Evolutionary conservation across 345 rosid species (phyloP).

Genomic region (Trapa incisa): DNA sequence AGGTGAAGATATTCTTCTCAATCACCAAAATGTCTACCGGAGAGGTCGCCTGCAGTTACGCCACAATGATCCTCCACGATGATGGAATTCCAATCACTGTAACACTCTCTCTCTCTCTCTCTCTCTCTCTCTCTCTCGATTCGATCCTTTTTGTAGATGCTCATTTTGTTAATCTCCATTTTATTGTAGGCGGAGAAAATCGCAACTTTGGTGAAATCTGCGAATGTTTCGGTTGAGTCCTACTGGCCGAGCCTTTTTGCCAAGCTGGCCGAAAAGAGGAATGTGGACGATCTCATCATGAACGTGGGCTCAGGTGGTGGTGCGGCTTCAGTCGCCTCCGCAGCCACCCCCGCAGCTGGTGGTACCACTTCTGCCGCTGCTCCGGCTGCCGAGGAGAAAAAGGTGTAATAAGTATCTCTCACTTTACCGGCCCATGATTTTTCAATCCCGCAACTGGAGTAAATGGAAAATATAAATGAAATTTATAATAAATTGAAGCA

Average conservation of each 20-base stretch:
- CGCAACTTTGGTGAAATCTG: slow-evolving; percentile 36
- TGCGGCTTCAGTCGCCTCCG: slow-evolving; percentile 18
- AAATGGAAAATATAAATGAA: not conserved
- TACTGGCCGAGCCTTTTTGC: slow-evolving; percentile 63
- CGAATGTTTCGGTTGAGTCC: slow-evolving; percentile 36
- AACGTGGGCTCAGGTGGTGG: slow-evolving; percentile 44
- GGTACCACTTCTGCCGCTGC: slow-evolving; percentile 16
- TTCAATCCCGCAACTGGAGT: not conserved
- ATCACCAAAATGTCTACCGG: slow-evolving; percentile 30
- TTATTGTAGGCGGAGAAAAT: slow-evolving; percentile 46
- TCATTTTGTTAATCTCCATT: not conserved
- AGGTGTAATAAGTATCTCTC: slow-evolving; percentile 8
- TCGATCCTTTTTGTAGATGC: not conserved
- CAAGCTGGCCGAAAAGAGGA: slow-evolving; percentile 44
- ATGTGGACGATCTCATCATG: slow-evolving; percentile 36
- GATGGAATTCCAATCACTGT: slow-evolving; percentile 69
- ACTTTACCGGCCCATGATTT: not conserved
- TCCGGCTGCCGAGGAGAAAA: slow-evolving; percentile 33
- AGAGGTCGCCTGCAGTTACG: slow-evolving; percentile 66
- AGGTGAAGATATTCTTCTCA: not conserved
- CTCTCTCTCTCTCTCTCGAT: slow-evolving; percentile 3
- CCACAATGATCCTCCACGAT: slow-evolving; percentile 53
- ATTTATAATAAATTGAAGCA: not conserved
- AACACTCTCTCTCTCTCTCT: slow-evolving; percentile 8
- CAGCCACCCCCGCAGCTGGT: slow-evolving; percentile 19